Evolutionary conservation across 306 rosid genomes (phyloP).

Genomic region (Heteromeles arbutifolia): DNA sequence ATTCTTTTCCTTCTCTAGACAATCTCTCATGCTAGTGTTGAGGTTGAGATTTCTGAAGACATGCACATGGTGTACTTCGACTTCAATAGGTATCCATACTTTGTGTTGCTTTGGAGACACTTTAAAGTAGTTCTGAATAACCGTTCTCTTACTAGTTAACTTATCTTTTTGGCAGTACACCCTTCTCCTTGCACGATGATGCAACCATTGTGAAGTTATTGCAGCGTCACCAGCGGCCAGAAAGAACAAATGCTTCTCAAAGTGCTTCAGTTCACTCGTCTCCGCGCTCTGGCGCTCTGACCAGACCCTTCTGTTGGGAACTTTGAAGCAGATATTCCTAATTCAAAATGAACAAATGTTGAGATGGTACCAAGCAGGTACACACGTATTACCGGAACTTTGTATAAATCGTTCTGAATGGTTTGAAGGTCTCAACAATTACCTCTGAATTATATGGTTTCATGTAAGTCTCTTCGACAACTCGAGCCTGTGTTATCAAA

Average conservation of each 20-base stretch:
- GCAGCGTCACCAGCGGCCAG: conserved; percentile 8
- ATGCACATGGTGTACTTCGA: conserved; percentile 30
- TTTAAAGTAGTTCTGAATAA: neutral
- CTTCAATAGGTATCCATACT: conserved; percentile 22
- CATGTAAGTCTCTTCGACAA: too few species aligned
- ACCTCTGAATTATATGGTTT: too few species aligned
- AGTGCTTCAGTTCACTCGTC: conserved; percentile 18
- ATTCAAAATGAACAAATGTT: neutral
- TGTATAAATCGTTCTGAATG: neutral
- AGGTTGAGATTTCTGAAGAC: conserved; percentile 38
- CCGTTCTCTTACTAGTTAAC: neutral
- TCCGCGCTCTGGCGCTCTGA: conserved; percentile 7
- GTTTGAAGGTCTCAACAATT: neutral
- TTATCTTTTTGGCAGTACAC: conserved; percentile 11
- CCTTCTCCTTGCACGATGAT: conserved; percentile 36
- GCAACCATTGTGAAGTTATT: conserved; percentile 21
- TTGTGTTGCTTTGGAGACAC: neutral
- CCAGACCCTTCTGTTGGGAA: conserved; percentile 21
- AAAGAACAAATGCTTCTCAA: conserved; percentile 5
- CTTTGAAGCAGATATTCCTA: conserved; percentile 13
- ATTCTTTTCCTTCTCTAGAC: conserved; percentile 13
- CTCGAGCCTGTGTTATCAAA: neutral
- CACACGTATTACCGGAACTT: neutral
- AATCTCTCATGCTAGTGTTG: conserved; percentile 29
- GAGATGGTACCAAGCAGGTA: neutral